Percentiles rank a stretch among this genome's conserved stretches.
Conservation (phyloP, 176 grass and related monocot species). For the Bolboschoenus planiculmis region DNA sequence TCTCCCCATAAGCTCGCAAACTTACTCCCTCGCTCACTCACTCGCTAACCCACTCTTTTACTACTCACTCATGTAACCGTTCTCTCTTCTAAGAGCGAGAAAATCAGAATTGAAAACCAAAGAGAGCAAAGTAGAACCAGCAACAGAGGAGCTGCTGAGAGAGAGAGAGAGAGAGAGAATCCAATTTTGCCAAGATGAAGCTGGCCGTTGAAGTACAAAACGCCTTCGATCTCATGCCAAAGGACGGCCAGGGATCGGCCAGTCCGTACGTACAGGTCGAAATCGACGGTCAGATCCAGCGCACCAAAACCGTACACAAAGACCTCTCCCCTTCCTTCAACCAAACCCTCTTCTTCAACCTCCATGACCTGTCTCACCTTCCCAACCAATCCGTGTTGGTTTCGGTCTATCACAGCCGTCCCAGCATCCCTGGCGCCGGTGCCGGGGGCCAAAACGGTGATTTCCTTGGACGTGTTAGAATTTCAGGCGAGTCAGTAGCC, state of each 20-base stretch:
- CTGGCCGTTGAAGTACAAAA: constrained; percentile 37
- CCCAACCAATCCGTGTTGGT: constrained; percentile 23
- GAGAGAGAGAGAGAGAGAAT: not conserved
- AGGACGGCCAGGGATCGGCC: constrained; percentile 34
- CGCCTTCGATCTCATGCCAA: constrained; percentile 34
- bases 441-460: not conserved
- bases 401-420: constrained; percentile 24
- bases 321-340: constrained; percentile 38
- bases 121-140: not conserved
- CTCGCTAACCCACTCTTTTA: not conserved
- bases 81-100: not conserved
- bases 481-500: constrained; percentile 19
- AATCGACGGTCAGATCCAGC: constrained; percentile 39
- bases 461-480: constrained; percentile 37
- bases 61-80: not conserved
- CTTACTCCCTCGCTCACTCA: not conserved
- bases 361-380: constrained; percentile 26
- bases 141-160: not conserved
- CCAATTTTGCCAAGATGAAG: constrained; percentile 22
- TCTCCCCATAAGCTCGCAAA: not conserved
- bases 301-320: constrained; percentile 30
- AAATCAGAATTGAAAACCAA: not conserved
- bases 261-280: constrained; percentile 37
- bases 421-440: not conserved
- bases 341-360: constrained; percentile 35